phyloP scores from a whole-genome alignment of 2,329 filamentous ascomycete genomes.

The Berkeleyomyces rouxiae region DNA sequence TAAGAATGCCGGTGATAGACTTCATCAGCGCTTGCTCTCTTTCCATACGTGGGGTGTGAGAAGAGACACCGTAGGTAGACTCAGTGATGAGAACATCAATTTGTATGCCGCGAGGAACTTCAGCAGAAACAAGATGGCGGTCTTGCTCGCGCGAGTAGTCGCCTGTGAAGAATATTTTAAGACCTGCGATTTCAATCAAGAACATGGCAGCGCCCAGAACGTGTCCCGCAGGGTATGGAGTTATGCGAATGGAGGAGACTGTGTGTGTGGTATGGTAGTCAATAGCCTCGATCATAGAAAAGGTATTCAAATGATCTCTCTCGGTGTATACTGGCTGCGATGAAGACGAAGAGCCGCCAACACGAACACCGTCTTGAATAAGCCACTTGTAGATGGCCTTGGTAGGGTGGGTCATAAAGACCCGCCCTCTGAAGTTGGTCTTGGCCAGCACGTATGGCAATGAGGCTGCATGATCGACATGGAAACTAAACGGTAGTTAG shows the following conservation, averaged over 20 bases:
- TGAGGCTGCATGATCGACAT: conserved; percentile 97
- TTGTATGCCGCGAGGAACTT: conserved; percentile 75
- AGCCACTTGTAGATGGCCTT: conserved; percentile 99
- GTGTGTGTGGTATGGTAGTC: conserved; percentile 98
- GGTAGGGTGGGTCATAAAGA: conserved; percentile 98
- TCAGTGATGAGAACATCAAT: conserved; percentile 95
- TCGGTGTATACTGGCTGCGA: conserved; percentile 82
- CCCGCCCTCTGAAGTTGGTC: conserved; percentile 89
- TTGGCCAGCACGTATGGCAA: conserved; percentile 93
- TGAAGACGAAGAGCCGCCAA: conserved; percentile 52
- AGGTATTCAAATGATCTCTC: conserved; percentile 83
- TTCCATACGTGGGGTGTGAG: conserved; percentile 78
- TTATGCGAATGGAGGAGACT: conserved; percentile 90
- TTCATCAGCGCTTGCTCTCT: conserved; percentile 91
- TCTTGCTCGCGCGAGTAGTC: conserved; percentile 96
- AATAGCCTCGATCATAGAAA: conserved; percentile 89
- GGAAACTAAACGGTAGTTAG: conserved; percentile 50
- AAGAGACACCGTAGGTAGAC: conserved; percentile 91
- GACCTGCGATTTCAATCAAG: conserved; percentile 84
- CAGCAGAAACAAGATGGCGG: conserved; percentile 82
- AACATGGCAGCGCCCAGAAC: conserved; percentile 99
- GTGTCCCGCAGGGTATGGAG: conserved; percentile 90
- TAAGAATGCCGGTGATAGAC: conserved; percentile 77
- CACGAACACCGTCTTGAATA: conserved; percentile 89
- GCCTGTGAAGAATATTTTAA: conserved; percentile 94